Conservation (phyloP, 1,139 yeast genomes). For the Yamadazyma conglobata region DNA sequence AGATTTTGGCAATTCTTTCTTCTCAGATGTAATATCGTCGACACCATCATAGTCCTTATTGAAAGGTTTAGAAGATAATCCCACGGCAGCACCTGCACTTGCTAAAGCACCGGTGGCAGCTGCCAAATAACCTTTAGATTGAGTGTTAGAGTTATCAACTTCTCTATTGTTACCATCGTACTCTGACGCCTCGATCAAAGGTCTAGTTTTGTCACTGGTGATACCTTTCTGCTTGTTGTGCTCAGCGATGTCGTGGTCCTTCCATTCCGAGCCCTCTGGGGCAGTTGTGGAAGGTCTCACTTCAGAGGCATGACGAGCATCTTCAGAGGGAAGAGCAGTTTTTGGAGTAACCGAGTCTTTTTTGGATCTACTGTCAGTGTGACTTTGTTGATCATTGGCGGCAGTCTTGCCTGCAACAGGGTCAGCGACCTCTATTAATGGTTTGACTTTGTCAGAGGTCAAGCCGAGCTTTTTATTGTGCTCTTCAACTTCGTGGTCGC, state of each 20-base stretch:
- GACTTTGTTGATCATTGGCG: too few relatives aligned
- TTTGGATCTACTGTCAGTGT: too few relatives aligned
- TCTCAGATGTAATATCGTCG: conserved; percentile 1
- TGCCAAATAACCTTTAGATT: conserved; percentile 1
- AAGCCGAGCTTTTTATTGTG: conserved; percentile 29
- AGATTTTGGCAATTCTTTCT: conserved; percentile 1
- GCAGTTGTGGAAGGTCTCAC: conserved; percentile 9
- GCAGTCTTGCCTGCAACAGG: too few relatives aligned
- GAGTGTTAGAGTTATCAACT: neutral
- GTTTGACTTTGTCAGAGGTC: conserved; percentile 17
- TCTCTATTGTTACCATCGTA: too few relatives aligned
- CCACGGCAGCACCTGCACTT: conserved; percentile 9
- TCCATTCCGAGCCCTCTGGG: conserved; percentile 9
- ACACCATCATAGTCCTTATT: conserved; percentile 9
- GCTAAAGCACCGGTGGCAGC: conserved; percentile 2
- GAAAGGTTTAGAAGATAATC: conserved; percentile 11
- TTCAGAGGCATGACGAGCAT: conserved; percentile 3
- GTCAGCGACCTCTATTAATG: conserved; percentile 30
- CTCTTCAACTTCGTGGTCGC: conserved; percentile 23
- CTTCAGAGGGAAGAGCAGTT: too few relatives aligned
- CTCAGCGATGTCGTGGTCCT: conserved; percentile 23
- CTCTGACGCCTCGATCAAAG: conserved; percentile 30
- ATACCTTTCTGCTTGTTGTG: conserved; percentile 29
- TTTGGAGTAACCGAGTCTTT: too few relatives aligned
- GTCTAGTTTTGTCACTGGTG: conserved; percentile 17